Evolutionary conservation across 129 eudicot genomes (phyloP), one percentile per base, ranked within the genome.

Genomic region (Tagetes patula): DNA sequence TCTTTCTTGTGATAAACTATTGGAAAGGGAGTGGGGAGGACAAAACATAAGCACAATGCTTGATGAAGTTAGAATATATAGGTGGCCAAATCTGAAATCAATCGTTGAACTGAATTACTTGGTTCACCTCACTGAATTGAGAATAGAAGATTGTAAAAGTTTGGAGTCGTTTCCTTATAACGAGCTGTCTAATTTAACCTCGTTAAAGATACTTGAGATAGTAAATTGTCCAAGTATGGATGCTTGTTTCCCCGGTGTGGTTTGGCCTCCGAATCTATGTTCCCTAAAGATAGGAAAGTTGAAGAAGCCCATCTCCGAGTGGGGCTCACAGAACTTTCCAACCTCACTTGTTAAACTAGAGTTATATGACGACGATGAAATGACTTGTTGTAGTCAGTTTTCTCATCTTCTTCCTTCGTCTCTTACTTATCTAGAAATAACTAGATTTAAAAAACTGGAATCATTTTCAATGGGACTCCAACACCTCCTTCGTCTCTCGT

Each of bases 281-380:
- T 5, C 0, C 2, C 46, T 77, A 10, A 0, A 0, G 6, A 43
- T 54, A 8, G 65, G 75, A 0, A 6, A 40, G 36, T 13, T 67
- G 14, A 67, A 14, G 52, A 66, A 42, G 55, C 52, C 58, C 30
- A 36, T 50, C 12, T 49, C 68, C 4, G 43, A 39, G 70, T 70
- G 71, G 76, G 76, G 56, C n/a, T 49, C 8, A 37, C 82, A 61
- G 56, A 60, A 13, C 8, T 65, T 77, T 54, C 80, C 75, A 43
- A 9, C 33, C 8, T 69, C 81, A 14, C 76, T 77, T 37, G 62
- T 10, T 2, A 1, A 46, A 0, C 37, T 77, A 31, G 0, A 0
- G 1, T 39, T 76, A 37, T 37, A 0, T 0, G 65, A 65, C 1
- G 71, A 6, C 31, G 64, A 56, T 32, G 47, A 20, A 7, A 60